Evolutionary conservation across 257 asterid genomes (phyloP), one percentile per base, ranked within the genome.

Genomic region (Rauvolfia tetraphylla): DNA sequence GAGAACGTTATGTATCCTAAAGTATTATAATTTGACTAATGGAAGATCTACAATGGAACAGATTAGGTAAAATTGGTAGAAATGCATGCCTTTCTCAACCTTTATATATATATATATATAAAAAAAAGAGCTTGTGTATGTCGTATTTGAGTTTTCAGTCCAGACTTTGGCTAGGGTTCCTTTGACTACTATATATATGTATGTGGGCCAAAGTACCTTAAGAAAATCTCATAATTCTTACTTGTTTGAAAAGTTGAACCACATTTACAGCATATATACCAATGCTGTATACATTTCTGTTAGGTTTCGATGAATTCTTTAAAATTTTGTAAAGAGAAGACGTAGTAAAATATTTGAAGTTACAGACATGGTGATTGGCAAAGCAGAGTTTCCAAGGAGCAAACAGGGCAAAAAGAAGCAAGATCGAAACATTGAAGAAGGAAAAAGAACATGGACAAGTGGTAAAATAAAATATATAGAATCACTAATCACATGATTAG

Each of bases 351-450:
- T 53, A 18, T 53, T 20, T 9, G 0, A 20, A 23, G 62, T 23
- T 7, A 71, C 7, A 48, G 65, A 27, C 23, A 44, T 75, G 42
- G 84, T 41, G 79, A 74, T 74, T 75, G 48, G 39, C 29, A 67
- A 79, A 76, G 62, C 77, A 73, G 74, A 72, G 65, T 61, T 78
- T 34, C 42, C 68, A 73, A 58, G 78, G 22, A 61, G 0, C 18
- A n/a, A 23, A 10, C 15, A 0, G 0, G 1, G 12, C 3, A 57
- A 27, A 25, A 22, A 23, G 62, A 29, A 20, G 65, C 72, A 74
- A 72, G 72, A 8, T 48, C 80, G 76, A 83, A 75, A 75, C 75
- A 81, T 78, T 42, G 83, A 81, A 84, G 75, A 71, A 82, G 33
- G 15, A 5, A 25, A 25, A 3, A 9, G 66, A 11, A 72, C 80